These are phyloP conservation scores for Ambrosia trifida DNA, from an alignment of 129 eudicot genomes.

Conservation along the genomic window DNA sequence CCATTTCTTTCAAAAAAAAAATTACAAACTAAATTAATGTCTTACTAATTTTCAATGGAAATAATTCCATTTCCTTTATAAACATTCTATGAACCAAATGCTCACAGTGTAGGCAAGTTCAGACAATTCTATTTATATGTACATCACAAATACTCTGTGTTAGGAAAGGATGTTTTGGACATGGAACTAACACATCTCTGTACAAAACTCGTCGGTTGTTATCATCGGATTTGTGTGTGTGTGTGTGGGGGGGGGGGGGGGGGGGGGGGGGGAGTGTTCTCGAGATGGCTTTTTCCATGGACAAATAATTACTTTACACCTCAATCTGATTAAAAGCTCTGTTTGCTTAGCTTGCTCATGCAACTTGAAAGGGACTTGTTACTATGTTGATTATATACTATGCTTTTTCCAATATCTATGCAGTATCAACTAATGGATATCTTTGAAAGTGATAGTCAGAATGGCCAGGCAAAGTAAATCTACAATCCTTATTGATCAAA, in stretches of 20 bases:
- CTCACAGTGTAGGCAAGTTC: no score
- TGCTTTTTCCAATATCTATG: neutral
- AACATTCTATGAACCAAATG: no score
- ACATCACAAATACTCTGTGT: neutral
- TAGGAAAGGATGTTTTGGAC: neutral
- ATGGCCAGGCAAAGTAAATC: conserved; percentile 6
- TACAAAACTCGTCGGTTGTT: no score
- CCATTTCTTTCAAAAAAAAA: no score
- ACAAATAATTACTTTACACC: neutral
- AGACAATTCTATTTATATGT: neutral
- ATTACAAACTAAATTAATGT: no score
- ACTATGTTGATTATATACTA: neutral
- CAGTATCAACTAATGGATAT: no score
- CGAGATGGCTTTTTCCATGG: no score
- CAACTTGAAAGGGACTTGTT: neutral
- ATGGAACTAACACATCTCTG: neutral
- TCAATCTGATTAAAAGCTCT: conserved; percentile 7
- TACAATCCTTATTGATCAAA: neutral
- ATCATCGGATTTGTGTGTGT: no score
- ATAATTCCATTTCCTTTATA: no score
- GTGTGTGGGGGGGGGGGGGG: no score
- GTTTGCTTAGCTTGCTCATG: neutral
- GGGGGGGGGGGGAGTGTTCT: no score
- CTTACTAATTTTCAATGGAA: no score
- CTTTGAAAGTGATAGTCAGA: neutral